Evolutionary conservation across 106 monocot species (phyloP).

Genomic region (Allium cepa): DNA sequence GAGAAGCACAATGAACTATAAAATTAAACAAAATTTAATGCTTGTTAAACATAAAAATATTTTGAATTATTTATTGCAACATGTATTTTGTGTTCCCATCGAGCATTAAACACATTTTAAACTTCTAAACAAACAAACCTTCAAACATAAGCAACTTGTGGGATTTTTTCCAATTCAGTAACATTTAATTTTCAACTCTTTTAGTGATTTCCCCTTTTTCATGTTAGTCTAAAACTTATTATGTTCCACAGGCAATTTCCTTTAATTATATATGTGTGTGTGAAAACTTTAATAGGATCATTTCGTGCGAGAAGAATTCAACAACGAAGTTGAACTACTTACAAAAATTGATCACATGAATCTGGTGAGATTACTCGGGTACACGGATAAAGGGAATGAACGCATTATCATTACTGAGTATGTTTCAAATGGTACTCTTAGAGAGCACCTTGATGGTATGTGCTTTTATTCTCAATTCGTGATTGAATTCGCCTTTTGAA

Average conservation of each 20-base stretch:
- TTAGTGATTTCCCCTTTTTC: no score
- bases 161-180: no score
- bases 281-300: constrained; percentile 31
- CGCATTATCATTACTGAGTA: constrained; percentile 64
- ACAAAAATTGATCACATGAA: constrained; percentile 69
- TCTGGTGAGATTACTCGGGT: constrained; percentile 66
- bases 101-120: no score
- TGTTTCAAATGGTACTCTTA: constrained; percentile 74
- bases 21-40: no score
- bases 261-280: background rate
- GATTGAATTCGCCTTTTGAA: background rate
- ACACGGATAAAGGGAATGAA: constrained; percentile 53
- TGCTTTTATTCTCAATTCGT: background rate
- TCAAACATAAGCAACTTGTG: no score
- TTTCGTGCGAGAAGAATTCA: constrained; percentile 45
- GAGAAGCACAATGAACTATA: no score
- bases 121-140: no score
- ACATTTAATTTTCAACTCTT: no score
- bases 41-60: no score
- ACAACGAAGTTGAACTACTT: constrained; percentile 63
- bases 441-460: constrained; percentile 90
- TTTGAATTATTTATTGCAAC: no score
- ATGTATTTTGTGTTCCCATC: no score
- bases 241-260: background rate
- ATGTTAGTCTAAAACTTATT: no score